Evolutionary conservation across 495 filamentous ascomycete genomes (phyloP).

Genomic region (Hypoxylon crocopeplum): DNA sequence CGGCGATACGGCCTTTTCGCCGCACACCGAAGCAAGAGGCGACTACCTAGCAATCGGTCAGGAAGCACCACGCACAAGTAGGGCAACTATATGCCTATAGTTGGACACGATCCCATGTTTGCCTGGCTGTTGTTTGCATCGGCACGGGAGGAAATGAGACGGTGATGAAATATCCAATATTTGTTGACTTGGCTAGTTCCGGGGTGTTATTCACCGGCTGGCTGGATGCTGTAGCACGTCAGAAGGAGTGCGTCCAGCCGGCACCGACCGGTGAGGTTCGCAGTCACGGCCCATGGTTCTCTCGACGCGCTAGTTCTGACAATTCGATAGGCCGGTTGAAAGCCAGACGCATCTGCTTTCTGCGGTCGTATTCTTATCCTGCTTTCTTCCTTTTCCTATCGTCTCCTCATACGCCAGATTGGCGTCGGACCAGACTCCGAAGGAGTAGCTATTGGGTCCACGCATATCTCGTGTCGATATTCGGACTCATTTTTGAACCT

Average conservation of each 20-base stretch:
- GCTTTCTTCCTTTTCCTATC: neutral
- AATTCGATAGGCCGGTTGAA: slow-evolving; percentile 23
- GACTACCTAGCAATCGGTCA: too few relatives aligned
- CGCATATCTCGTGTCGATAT: neutral
- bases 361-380: too few relatives aligned
- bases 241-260: slow-evolving; percentile 12
- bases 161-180: neutral
- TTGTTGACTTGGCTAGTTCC: neutral
- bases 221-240: slow-evolving; percentile 23
- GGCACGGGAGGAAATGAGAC: neutral
- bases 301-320: too few relatives aligned
- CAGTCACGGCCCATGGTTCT: neutral
- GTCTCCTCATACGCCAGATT: slow-evolving; percentile 18
- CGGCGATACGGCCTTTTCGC: slow-evolving; percentile 8
- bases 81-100: too few relatives aligned
- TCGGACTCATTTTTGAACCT: slow-evolving; percentile 6
- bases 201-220: slow-evolving; percentile 17
- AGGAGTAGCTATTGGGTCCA: slow-evolving; percentile 13
- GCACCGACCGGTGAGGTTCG: slow-evolving; percentile 26
- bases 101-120: slow-evolving; percentile 20
- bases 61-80: too few relatives aligned
- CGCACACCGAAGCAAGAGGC: neutral
- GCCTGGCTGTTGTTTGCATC: slow-evolving; percentile 25
- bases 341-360: too few relatives aligned
- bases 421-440: slow-evolving; percentile 1